A percentile compares a stretch with the other conserved stretches of the same genome.
phyloP scores from a whole-genome alignment of 2,329 filamentous ascomycete species.

The Scopulariopsis brevicaulis region DNA sequence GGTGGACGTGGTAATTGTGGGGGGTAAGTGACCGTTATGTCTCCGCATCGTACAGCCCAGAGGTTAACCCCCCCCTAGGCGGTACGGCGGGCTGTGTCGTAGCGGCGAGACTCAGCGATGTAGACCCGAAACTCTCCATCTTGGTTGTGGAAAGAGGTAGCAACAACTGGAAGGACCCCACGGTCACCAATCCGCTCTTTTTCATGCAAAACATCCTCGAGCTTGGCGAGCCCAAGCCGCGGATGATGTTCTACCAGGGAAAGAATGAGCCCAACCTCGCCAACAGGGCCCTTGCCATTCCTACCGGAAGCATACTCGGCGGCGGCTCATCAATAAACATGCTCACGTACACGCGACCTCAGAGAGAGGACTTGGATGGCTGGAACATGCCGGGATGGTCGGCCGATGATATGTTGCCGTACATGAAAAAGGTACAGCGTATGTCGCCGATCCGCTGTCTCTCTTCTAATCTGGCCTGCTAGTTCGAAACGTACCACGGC shows the following conservation, averaged over 20 bases:
- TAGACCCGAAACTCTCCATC: slow-evolving; percentile 14
- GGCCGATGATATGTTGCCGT: slow-evolving; percentile 17
- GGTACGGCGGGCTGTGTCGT: slow-evolving; percentile 15
- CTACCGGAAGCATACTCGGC: slow-evolving; percentile 25
- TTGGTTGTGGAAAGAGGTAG: slow-evolving; percentile 16
- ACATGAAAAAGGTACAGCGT: slow-evolving; percentile 15
- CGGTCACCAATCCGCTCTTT: slow-evolving; percentile 13
- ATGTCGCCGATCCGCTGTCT: not conserved
- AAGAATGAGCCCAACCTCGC: slow-evolving; percentile 12
- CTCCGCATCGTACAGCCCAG: too few relatives aligned
- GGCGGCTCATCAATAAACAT: slow-evolving; percentile 21
- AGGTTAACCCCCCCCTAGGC: slow-evolving; percentile 8
- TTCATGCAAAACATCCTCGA: slow-evolving; percentile 8
- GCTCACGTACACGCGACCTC: slow-evolving; percentile 18
- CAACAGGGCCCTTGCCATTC: slow-evolving; percentile 22
- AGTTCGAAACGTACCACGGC: slow-evolving; percentile 16
- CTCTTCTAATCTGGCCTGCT: slow-evolving; percentile 15
- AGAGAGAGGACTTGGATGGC: slow-evolving; percentile 18
- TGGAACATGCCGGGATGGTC: slow-evolving; percentile 23
- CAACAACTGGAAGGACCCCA: slow-evolving; percentile 14
- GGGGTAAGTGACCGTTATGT: slow-evolving; percentile 7
- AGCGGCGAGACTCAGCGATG: slow-evolving; percentile 14
- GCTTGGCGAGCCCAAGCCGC: slow-evolving; percentile 19
- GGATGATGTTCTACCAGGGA: slow-evolving; percentile 12
- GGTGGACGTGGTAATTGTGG: slow-evolving; percentile 13